phyloP scores from a whole-genome alignment of 2,329 filamentous ascomycete genomes.

The Trichoderma harzianum region DNA sequence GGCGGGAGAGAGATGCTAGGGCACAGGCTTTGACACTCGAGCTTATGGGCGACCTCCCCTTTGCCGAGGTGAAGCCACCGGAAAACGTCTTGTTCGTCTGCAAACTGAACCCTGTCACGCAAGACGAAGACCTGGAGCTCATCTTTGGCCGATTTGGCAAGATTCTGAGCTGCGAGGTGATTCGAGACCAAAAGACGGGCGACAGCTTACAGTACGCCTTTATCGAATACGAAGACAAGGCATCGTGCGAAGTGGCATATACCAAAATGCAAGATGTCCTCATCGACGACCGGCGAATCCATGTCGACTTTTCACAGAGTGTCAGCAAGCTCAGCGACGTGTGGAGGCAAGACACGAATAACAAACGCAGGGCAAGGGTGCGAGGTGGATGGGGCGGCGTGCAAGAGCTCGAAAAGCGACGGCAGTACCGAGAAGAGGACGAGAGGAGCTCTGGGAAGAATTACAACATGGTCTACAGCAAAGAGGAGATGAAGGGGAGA shows the following conservation, averaged over 20 bases:
- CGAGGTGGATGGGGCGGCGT: constrained; percentile 89
- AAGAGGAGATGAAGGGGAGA: constrained; percentile 60
- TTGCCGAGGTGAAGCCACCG: constrained; percentile 94
- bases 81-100: constrained; percentile 98
- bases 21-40: constrained; percentile 93
- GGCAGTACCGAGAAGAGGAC: constrained; percentile 77
- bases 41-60: constrained; percentile 96
- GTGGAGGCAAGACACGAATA: constrained; percentile 83
- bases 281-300: constrained; percentile 95
- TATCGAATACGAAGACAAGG: constrained; percentile 91
- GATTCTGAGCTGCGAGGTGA: constrained; percentile 93
- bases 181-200: constrained; percentile 87
- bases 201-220: constrained; percentile 97
- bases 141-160: constrained; percentile 97
- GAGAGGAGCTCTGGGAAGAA: constrained; percentile 43
- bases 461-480: constrained; percentile 81
- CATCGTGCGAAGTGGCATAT: constrained; percentile 90
- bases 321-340: constrained; percentile 82
- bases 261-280: constrained; percentile 98
- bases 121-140: constrained; percentile 88
- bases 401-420: constrained; percentile 79
- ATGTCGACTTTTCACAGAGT: constrained; percentile 97
- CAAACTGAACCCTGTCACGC: constrained; percentile 95
- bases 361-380: constrained; percentile 62
- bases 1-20: constrained; percentile 84